Percentiles rank a stretch among this genome's conserved stretches.
Conservation (phyloP, 2,329 filamentous ascomycete genomes). For the Microdochium nivale region DNA sequence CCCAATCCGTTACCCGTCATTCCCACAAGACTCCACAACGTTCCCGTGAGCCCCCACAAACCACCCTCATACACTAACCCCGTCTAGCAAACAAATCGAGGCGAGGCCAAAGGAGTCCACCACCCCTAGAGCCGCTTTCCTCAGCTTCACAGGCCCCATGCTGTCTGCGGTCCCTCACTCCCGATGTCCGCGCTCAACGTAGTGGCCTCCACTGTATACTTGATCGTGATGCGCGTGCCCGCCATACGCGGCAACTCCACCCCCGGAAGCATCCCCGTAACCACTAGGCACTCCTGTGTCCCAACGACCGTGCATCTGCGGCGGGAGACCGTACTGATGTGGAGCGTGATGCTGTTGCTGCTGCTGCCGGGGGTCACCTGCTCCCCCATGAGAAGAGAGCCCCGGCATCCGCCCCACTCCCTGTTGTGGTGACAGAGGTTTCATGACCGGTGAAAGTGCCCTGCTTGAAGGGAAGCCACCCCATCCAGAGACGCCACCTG, state of each 20-base stretch:
- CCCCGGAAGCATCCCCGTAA: constrained; percentile 16
- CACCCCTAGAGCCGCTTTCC: too few species aligned
- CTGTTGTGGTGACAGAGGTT: constrained; percentile 25
- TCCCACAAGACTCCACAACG: too few species aligned
- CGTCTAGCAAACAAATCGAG: too few species aligned
- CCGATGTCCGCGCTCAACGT: constrained; percentile 32
- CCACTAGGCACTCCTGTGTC: constrained; percentile 15
- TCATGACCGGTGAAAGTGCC: constrained; percentile 34
- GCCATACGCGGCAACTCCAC: constrained; percentile 13
- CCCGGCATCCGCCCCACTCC: constrained; percentile 23
- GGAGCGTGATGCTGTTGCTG: constrained; percentile 22
- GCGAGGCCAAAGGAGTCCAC: too few species aligned
- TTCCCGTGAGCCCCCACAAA: too few species aligned
- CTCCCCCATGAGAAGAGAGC: constrained; percentile 21
- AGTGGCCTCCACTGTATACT: constrained; percentile 33
- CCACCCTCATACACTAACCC: too few species aligned
- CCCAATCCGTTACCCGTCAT: too few species aligned
- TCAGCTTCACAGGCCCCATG: too few species aligned
- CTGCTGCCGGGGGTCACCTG: constrained; percentile 25
- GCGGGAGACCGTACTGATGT: constrained; percentile 25
- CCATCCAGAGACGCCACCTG: constrained; percentile 40
- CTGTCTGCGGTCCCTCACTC: constrained; percentile 19
- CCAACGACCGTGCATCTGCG: constrained; percentile 19
- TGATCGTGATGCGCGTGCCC: constrained; percentile 22
- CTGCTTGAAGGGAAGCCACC: constrained; percentile 33